A percentile compares a stretch with the other conserved stretches of the same genome.
Evolutionary conservation across 2,329 filamentous ascomycete species (phyloP).

Genomic region (Geosmithia flava): DNA sequence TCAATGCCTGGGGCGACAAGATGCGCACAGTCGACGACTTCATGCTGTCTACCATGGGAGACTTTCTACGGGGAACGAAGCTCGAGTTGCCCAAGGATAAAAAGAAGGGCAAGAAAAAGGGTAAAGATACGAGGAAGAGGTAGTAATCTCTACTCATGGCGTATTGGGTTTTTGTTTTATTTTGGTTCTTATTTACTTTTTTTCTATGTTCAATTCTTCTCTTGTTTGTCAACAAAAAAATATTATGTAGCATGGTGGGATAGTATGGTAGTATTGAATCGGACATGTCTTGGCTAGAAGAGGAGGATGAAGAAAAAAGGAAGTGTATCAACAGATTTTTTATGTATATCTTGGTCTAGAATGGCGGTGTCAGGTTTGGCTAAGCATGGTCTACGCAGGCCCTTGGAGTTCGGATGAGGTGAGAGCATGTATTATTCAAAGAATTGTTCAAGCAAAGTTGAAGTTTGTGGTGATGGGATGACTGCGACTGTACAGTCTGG

Average conservation of each 20-base stretch:
- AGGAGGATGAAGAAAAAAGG: background rate
- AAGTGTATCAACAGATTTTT: background rate
- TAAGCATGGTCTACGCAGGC: background rate
- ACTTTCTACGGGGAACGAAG: constrained; percentile 42
- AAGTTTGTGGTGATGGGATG: too few relatives aligned
- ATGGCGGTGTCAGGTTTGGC: background rate
- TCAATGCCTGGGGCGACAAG: constrained; percentile 45
- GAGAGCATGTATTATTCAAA: background rate
- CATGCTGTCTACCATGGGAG: constrained; percentile 59
- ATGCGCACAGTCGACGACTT: constrained; percentile 61
- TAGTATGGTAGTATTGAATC: too few relatives aligned
- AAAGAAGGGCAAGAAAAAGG: constrained; percentile 48
- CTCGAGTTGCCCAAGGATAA: constrained; percentile 53
- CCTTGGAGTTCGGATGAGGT: background rate
- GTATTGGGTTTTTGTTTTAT: background rate
- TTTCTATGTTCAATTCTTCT: too few relatives aligned
- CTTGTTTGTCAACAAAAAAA: background rate
- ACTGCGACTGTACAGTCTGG: too few relatives aligned
- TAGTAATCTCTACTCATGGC: constrained; percentile 7
- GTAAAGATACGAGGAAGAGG: constrained; percentile 42
- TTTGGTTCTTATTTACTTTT: too few relatives aligned
- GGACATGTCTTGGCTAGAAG: background rate
- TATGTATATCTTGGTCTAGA: background rate
- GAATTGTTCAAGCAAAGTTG: background rate
- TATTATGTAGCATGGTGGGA: too few relatives aligned